A percentile compares a stretch with the other conserved stretches of the same genome.
phyloP scores from a whole-genome alignment of 2,329 filamentous ascomycete genomes.

The Exophiala dermatitidis region DNA sequence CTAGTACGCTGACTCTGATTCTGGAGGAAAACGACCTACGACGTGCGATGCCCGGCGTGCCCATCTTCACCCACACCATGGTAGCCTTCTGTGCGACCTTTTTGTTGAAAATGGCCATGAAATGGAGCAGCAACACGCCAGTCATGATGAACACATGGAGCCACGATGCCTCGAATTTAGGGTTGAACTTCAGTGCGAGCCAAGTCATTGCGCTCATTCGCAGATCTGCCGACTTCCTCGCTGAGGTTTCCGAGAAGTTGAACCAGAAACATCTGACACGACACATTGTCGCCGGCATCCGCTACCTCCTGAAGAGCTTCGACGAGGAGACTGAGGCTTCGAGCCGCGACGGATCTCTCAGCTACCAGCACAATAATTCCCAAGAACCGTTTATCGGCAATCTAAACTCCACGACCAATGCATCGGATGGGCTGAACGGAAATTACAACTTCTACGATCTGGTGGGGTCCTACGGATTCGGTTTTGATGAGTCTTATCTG shows the following conservation, averaged over 20 bases:
- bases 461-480: conserved; percentile 2
- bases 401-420: neutral
- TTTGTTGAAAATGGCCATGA: conserved; percentile 39
- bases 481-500: conserved; percentile 2
- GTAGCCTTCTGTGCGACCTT: conserved; percentile 40
- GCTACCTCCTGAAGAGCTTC: conserved; percentile 8
- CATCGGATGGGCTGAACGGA: neutral
- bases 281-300: conserved; percentile 37
- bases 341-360: neutral
- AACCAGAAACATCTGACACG: conserved; percentile 38
- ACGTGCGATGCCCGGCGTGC: conserved; percentile 41
- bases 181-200: conserved; percentile 35
- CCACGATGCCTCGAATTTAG: conserved; percentile 35
- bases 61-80: conserved; percentile 37
- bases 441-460: conserved; percentile 3
- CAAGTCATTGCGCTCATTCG: conserved; percentile 33
- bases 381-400: neutral
- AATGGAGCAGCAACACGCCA: conserved; percentile 29
- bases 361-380: neutral
- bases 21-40: conserved; percentile 43
- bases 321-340: neutral
- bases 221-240: conserved; percentile 36
- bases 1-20: conserved; percentile 40
- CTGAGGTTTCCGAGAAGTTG: conserved; percentile 32
- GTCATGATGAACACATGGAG: neutral